phyloP scores from a whole-genome alignment of 441 rosid genomes.

The Euphorbia celastroides region DNA sequence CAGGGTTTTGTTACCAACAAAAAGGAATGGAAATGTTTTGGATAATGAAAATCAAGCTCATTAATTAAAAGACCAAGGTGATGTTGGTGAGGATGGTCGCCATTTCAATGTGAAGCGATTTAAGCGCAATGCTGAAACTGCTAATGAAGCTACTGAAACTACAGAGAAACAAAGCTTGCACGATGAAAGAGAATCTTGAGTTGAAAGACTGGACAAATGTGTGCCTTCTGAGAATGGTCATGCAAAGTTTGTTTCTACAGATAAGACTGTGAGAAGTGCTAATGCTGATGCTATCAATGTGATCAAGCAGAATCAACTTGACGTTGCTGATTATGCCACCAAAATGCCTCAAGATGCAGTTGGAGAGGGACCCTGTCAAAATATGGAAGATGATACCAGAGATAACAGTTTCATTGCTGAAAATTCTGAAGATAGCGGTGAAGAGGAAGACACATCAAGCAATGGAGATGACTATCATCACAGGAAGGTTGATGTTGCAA shows the following conservation, averaged over 20 bases:
- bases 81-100: slow-evolving; percentile 7
- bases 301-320: slow-evolving; percentile 15
- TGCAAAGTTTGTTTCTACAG: slow-evolving; percentile 9
- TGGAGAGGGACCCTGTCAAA: slow-evolving; percentile 8
- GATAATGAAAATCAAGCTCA: slow-evolving; percentile 18
- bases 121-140: slow-evolving; percentile 21
- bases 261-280: slow-evolving; percentile 12
- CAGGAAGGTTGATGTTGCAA: slow-evolving; percentile 26
- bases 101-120: slow-evolving; percentile 27
- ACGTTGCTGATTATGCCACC: slow-evolving; percentile 10
- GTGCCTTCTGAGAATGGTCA: slow-evolving; percentile 15
- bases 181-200: slow-evolving; percentile 14
- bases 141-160: slow-evolving; percentile 10
- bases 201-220: slow-evolving; percentile 14
- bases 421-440: slow-evolving; percentile 10
- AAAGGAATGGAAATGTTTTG: slow-evolving; percentile 29
- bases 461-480: slow-evolving; percentile 21
- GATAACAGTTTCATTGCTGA: neutral
- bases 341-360: slow-evolving; percentile 6
- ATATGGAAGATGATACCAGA: slow-evolving; percentile 15
- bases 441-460: slow-evolving; percentile 29
- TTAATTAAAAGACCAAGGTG: slow-evolving; percentile 15
- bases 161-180: slow-evolving; percentile 6
- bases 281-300: slow-evolving; percentile 14
- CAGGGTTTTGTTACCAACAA: slow-evolving; percentile 17